These are phyloP conservation scores for Ceratocystis diversiconidia DNA, from an alignment of 2,329 filamentous ascomycete species.

Conservation along the genomic window DNA sequence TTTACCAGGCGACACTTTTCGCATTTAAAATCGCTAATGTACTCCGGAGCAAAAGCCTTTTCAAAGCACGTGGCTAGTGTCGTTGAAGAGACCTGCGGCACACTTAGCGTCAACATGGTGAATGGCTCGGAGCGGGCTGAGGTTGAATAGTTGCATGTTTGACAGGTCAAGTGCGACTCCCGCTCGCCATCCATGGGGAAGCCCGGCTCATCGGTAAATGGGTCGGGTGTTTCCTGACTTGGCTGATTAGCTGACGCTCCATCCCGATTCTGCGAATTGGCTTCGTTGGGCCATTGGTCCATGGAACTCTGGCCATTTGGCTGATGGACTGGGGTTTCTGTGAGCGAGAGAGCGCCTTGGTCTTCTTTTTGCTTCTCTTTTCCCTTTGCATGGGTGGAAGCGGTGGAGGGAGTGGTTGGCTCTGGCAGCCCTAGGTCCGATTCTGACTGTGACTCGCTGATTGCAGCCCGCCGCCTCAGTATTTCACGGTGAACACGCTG, in stretches of 20 bases:
- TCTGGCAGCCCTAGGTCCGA: constrained; percentile 21
- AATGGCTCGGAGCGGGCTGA: constrained; percentile 73
- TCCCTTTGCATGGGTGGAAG: no score
- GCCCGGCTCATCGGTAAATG: constrained; percentile 40
- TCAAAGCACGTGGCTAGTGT: constrained; percentile 83
- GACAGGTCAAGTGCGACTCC: constrained; percentile 90
- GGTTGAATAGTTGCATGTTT: constrained; percentile 78
- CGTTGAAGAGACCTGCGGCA: constrained; percentile 69
- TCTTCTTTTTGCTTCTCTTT: no score
- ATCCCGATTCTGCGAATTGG: constrained; percentile 13
- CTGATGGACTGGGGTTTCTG: background rate
- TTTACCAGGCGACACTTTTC: constrained; percentile 82
- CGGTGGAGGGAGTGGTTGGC: no score
- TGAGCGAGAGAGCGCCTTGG: no score
- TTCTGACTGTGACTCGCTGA: constrained; percentile 17
- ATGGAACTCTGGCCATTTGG: no score
- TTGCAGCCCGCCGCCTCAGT: constrained; percentile 5
- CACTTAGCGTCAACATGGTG: constrained; percentile 80
- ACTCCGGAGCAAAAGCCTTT: constrained; percentile 83
- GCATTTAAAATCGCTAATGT: constrained; percentile 94
- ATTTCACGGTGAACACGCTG: constrained; percentile 39
- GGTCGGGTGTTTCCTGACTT: background rate
- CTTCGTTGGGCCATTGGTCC: background rate
- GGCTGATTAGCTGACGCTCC: background rate
- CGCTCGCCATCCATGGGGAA: constrained; percentile 87